These are phyloP conservation scores for Naumovozyma castellii DNA, from an alignment of 805 yeast species.

Conservation along the genomic window DNA sequence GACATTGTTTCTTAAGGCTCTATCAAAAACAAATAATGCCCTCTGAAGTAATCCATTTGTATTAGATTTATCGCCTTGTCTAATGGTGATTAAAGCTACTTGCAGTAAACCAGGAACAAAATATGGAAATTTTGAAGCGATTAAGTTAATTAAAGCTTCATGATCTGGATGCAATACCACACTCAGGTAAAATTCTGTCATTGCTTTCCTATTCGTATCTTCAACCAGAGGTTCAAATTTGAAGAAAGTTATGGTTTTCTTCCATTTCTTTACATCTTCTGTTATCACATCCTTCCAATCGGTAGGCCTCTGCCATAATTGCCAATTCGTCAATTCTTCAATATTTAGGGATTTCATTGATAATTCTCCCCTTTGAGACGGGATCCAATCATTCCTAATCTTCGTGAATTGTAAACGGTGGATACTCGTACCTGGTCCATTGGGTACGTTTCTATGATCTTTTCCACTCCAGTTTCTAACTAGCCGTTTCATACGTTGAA, in stretches of 20 bases:
- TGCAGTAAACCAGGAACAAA: conserved; percentile 73
- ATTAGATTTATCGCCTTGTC: conserved; percentile 65
- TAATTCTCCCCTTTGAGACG: conserved; percentile 53
- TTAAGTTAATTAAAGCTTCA: conserved; percentile 50
- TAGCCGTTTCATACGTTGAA: conserved; percentile 40
- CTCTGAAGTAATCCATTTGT: conserved; percentile 69
- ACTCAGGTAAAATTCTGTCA: conserved; percentile 48
- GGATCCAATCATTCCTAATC: conserved; percentile 74
- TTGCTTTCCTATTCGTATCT: conserved; percentile 30
- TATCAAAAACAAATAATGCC: conserved; percentile 69
- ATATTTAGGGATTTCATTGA: conserved; percentile 45
- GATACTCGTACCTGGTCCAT: conserved; percentile 39
- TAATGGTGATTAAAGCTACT: conserved; percentile 58
- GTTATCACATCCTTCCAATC: conserved; percentile 45
- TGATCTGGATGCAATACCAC: conserved; percentile 72
- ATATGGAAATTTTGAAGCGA: conserved; percentile 54
- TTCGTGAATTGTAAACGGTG: conserved; percentile 60
- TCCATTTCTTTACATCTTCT: conserved; percentile 31
- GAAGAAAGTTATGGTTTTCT: conserved; percentile 45
- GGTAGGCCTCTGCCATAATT: conserved; percentile 29
- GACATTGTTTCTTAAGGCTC: conserved; percentile 55
- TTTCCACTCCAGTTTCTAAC: conserved; percentile 81
- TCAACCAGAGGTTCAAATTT: conserved; percentile 35
- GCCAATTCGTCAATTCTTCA: conserved; percentile 33
- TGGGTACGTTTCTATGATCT: conserved; percentile 66